Percentiles rank a stretch among this genome's conserved stretches.
phyloP scores from a whole-genome alignment of 108 stramenopile species.

The Skeletonema costatum region DNA sequence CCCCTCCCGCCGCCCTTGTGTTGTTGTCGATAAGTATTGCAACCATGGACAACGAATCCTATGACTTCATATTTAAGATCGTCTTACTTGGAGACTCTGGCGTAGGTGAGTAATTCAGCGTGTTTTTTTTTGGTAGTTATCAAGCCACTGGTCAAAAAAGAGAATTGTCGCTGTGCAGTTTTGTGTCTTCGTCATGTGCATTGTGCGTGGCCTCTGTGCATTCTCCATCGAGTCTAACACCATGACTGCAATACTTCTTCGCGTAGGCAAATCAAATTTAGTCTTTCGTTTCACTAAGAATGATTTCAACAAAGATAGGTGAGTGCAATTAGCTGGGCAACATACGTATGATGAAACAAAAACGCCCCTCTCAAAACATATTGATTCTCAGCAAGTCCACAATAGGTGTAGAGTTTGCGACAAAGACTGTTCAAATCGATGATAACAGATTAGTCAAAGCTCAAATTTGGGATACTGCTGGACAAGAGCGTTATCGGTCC shows the following conservation, averaged over 20 bases:
- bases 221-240: not conserved
- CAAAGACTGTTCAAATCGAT: constrained; percentile 69
- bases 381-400: constrained; percentile 49
- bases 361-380: not conserved
- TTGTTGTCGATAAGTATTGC: not conserved
- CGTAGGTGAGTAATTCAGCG: constrained; percentile 63
- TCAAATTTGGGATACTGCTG: constrained; percentile 95
- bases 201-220: too few species aligned
- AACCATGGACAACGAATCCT: constrained; percentile 4
- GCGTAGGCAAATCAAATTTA: constrained; percentile 64
- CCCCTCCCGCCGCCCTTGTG: too few species aligned
- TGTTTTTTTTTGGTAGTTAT: too few species aligned
- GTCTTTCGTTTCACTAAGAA: constrained; percentile 66
- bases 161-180: too few species aligned
- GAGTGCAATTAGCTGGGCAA: not conserved
- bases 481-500: constrained; percentile 91
- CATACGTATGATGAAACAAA: not conserved
- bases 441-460: constrained; percentile 83
- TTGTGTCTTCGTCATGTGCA: too few species aligned
- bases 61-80: constrained; percentile 84
- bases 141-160: too few species aligned
- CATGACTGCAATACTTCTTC: not conserved
- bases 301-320: constrained; percentile 67
- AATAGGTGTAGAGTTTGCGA: constrained; percentile 74
- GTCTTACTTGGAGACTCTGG: constrained; percentile 95